phyloP scores from a whole-genome alignment of 305 asterid species.

The Fraxinus albicans region DNA sequence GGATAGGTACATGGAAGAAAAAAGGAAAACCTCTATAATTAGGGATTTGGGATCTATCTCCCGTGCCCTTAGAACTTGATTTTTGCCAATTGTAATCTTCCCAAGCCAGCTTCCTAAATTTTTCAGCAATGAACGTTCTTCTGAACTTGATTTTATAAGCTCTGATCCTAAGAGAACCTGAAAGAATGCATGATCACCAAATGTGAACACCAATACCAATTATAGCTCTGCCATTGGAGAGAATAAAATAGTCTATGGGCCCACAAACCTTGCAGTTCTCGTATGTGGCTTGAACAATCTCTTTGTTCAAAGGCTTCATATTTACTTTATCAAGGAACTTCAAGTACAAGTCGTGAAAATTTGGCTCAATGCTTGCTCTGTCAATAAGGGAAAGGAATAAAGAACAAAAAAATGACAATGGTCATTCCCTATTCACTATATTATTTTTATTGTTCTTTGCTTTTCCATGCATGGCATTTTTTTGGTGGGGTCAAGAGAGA shows the following conservation, averaged over 20 bases:
- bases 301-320: slow-evolving; percentile 71
- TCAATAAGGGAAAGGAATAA: slow-evolving; percentile 20
- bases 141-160: slow-evolving; percentile 94
- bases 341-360: slow-evolving; percentile 96
- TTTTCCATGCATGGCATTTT: background rate
- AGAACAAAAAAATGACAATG: slow-evolving; percentile 3
- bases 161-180: slow-evolving; percentile 99
- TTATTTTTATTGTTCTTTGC: background rate
- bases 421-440: background rate
- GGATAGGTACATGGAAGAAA: slow-evolving; percentile 8
- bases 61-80: slow-evolving; percentile 87
- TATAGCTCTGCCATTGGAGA: background rate
- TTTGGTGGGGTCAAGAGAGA: background rate
- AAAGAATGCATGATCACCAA: slow-evolving; percentile 17
- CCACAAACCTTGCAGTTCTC: slow-evolving; percentile 96
- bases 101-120: slow-evolving; percentile 99
- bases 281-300: slow-evolving; percentile 83
- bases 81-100: slow-evolving; percentile 94
- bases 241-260: background rate
- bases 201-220: slow-evolving; percentile 20
- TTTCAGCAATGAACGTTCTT: slow-evolving; percentile 95
- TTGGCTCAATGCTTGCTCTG: slow-evolving; percentile 99
- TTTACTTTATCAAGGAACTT: slow-evolving; percentile 92
- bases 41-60: slow-evolving; percentile 95
- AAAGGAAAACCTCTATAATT: slow-evolving; percentile 66